phyloP scores from a whole-genome alignment of 2,329 filamentous ascomycete genomes.

The Macrophomina phaseolina region DNA sequence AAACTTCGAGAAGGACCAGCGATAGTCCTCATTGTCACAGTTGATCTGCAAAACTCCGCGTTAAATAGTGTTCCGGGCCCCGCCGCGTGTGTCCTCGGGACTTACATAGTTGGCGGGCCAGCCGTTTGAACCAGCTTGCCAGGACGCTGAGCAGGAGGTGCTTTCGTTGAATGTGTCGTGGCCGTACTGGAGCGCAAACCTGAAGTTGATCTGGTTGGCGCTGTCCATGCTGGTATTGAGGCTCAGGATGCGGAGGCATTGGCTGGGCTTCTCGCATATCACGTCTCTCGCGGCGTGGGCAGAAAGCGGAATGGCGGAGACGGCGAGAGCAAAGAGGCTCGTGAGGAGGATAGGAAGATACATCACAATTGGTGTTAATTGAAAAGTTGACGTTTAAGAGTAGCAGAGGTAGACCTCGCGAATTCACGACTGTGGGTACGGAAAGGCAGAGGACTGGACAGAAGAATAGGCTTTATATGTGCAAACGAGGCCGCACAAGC shows the following conservation, averaged over 20 bases:
- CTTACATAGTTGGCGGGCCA: conserved; percentile 18
- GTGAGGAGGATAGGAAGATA: background rate
- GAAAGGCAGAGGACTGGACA: background rate
- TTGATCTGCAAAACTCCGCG: conserved; percentile 13
- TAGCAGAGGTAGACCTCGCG: background rate
- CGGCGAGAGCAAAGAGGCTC: conserved; percentile 16
- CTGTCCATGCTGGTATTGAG: background rate
- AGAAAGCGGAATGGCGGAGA: background rate
- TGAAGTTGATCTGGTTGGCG: background rate
- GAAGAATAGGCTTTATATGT: conserved; percentile 9
- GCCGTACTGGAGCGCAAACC: conserved; percentile 1
- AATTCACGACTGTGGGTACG: background rate
- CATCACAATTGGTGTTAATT: background rate
- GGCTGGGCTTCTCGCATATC: background rate
- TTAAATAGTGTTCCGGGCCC: background rate
- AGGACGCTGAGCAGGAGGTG: background rate
- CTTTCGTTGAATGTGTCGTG: background rate
- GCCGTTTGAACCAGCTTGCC: conserved; percentile 1
- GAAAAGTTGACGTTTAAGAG: background rate
- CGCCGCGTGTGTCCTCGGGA: background rate
- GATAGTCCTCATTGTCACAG: conserved; percentile 1
- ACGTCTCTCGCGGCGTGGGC: background rate
- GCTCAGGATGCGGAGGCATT: background rate
- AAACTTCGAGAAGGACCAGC: conserved; percentile 21
- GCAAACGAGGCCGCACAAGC: background rate